Percentiles rank a stretch among this genome's conserved stretches.
Conservation (phyloP, 2,329 filamentous ascomycete species). For the Scytalidium sp. region DNA sequence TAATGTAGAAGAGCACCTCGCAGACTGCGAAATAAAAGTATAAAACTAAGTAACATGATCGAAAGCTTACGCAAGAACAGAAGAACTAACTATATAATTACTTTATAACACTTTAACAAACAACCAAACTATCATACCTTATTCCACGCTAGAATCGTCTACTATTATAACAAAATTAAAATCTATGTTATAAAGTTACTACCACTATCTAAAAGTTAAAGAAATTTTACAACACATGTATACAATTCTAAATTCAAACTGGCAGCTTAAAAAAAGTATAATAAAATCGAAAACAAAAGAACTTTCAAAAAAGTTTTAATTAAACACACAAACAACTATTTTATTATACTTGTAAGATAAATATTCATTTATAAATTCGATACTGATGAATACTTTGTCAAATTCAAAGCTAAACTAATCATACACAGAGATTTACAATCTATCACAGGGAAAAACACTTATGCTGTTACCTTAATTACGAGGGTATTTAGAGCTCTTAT, state of each 20-base stretch:
- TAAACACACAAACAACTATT: too few relatives aligned
- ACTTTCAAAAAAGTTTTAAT: not conserved
- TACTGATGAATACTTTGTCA: conserved; percentile 16
- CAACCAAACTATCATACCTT: too few relatives aligned
- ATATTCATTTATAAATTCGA: conserved; percentile 26
- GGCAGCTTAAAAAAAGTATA: not conserved
- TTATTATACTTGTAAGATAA: too few relatives aligned
- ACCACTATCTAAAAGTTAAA: not conserved
- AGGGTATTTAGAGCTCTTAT: conserved; percentile 5
- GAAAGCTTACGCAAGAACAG: too few relatives aligned
- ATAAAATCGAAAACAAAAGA: not conserved
- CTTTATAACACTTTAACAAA: too few relatives aligned
- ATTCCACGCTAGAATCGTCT: too few relatives aligned
- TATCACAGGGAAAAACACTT: conserved; percentile 6
- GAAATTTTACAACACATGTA: not conserved
- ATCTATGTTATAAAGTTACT: too few relatives aligned
- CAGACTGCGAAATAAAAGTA: too few relatives aligned
- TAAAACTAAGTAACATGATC: too few relatives aligned
- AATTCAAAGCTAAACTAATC: conserved; percentile 19
- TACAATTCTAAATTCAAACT: not conserved
- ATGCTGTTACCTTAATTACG: not conserved
- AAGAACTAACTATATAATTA: too few relatives aligned
- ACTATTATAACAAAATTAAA: too few relatives aligned
- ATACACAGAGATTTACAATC: conserved; percentile 18
- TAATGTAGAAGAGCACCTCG: too few relatives aligned